A percentile compares a stretch with the other conserved stretches of the same genome.
Evolutionary conservation across 345 rosid species (phyloP).

Genomic region (Heritiera fomes): DNA sequence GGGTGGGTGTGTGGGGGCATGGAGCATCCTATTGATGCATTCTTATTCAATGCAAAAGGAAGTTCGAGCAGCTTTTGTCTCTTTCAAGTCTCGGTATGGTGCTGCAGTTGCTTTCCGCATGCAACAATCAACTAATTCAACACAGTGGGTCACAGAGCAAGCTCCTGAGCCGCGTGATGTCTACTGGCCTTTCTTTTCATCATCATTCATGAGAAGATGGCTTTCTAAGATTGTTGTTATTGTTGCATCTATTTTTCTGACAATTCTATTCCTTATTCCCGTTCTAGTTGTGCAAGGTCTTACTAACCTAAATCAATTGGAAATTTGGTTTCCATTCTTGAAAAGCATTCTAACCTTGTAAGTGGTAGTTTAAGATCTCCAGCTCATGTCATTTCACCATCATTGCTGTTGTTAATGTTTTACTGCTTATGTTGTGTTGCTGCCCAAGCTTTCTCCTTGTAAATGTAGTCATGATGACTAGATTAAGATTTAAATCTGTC

Average conservation of each 20-base stretch:
- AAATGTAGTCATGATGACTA: not conserved
- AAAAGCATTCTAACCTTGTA: conserved; percentile 69
- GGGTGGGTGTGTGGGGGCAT: too few species aligned
- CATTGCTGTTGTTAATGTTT: not conserved
- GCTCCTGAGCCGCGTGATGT: conserved; percentile 91
- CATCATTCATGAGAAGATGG: conserved; percentile 87
- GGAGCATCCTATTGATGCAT: conserved; percentile 20
- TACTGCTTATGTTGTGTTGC: not conserved
- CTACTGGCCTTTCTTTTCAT: conserved; percentile 93
- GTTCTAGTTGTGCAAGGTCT: conserved; percentile 95
- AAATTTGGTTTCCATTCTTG: conserved; percentile 76
- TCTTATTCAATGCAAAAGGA: conserved; percentile 51
- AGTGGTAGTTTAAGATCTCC: conserved; percentile 32
- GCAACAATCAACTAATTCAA: conserved; percentile 82
- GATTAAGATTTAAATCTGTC: not conserved
- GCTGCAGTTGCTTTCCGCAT: conserved; percentile 76
- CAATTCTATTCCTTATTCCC: conserved; percentile 82
- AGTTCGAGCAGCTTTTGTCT: conserved; percentile 92
- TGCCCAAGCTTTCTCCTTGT: not conserved
- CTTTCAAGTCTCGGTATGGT: conserved; percentile 85
- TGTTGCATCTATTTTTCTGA: conserved; percentile 74
- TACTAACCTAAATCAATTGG: conserved; percentile 80
- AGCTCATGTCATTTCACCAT: not conserved
- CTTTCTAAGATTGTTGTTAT: conserved; percentile 66
- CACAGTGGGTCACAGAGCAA: conserved; percentile 79